A percentile compares a stretch with the other conserved stretches of the same genome.
Evolutionary conservation across 768 basidiomycete genomes (phyloP).

Genomic region (Termitomyces sp.): DNA sequence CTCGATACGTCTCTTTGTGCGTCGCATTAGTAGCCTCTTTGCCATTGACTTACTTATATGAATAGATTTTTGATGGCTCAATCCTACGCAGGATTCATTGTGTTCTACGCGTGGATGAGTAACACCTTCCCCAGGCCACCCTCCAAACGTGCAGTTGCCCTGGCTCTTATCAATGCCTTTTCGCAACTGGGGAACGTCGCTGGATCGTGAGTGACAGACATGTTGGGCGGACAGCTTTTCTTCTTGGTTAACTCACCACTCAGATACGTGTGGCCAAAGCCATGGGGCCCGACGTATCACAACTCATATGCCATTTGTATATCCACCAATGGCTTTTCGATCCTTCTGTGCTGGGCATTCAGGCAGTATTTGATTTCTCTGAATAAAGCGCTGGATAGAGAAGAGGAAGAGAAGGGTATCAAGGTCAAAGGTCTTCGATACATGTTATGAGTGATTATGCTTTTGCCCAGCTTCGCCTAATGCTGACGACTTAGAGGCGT

Average conservation of each 20-base stretch:
- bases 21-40: constrained; percentile 12
- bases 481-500: background rate
- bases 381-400: constrained; percentile 36
- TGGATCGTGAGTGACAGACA: constrained; percentile 68
- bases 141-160: constrained; percentile 84
- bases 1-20: constrained; percentile 66
- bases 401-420: constrained; percentile 30
- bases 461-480: background rate
- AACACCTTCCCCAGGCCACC: constrained; percentile 58
- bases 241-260: background rate
- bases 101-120: constrained; percentile 54
- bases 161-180: constrained; percentile 80
- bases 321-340: constrained; percentile 44
- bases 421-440: constrained; percentile 41
- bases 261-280: constrained; percentile 64
- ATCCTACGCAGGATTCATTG: constrained; percentile 69
- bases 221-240: background rate
- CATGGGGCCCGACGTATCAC: constrained; percentile 70
- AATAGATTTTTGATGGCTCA: constrained; percentile 74
- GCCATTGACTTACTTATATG: constrained; percentile 1
- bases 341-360: constrained; percentile 50
- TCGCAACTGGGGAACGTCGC: constrained; percentile 81
- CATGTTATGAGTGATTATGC: constrained; percentile 30
- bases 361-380: constrained; percentile 37
- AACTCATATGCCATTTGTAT: constrained; percentile 75